Percentiles rank a stretch among this genome's conserved stretches.
These are phyloP conservation scores for Golubevia sp. DNA, from an alignment of 1,284 basidiomycete genomes.

Conservation along the genomic window DNA sequence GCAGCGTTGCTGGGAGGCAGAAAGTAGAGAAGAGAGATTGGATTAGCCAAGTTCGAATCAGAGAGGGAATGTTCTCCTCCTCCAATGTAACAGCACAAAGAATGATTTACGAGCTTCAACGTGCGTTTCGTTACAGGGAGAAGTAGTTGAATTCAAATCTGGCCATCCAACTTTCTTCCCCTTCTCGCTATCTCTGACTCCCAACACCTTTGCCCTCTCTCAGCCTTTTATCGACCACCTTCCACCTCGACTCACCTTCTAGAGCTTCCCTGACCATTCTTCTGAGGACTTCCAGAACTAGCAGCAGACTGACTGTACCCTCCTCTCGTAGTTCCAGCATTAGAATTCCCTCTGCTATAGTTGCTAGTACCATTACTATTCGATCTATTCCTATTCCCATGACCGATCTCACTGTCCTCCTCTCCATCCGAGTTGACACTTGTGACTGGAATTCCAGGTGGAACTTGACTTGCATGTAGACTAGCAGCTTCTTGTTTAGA, in stretches of 20 bases:
- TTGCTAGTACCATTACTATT: neutral
- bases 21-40: too few species aligned
- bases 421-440: constrained; percentile 47
- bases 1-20: neutral
- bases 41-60: too few species aligned
- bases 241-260: neutral
- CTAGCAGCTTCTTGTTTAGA: constrained; percentile 35
- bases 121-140: too few species aligned
- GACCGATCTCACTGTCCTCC: constrained; percentile 15
- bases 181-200: too few species aligned
- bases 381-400: neutral
- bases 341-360: neutral
- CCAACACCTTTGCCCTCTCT: neutral
- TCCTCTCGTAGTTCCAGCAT: neutral
- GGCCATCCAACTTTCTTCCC: too few species aligned
- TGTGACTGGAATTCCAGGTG: constrained; percentile 38
- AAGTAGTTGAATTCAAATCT: too few species aligned
- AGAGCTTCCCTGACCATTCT: neutral
- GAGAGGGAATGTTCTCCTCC: too few species aligned
- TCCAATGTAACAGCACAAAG: too few species aligned
- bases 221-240: neutral
- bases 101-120: too few species aligned
- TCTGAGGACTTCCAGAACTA: neutral
- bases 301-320: neutral
- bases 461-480: constrained; percentile 34